Percentiles rank a stretch among this genome's conserved stretches.
These are phyloP conservation scores for Pseudocercospora fuligena DNA, from an alignment of 2,329 filamentous ascomycete genomes.

Conservation along the genomic window DNA sequence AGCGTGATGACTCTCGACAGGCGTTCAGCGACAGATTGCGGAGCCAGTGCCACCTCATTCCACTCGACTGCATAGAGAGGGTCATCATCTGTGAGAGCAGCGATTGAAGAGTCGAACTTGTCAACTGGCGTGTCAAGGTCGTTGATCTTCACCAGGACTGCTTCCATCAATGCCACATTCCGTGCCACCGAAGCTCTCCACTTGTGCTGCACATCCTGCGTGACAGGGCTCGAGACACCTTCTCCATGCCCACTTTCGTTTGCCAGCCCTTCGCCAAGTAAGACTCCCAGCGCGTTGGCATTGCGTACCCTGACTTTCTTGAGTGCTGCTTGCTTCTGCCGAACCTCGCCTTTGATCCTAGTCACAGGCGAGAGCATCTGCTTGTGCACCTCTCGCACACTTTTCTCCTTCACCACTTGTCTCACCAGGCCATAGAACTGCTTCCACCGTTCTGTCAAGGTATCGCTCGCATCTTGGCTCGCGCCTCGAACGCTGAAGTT, in stretches of 20 bases:
- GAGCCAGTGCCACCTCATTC: conserved; percentile 35
- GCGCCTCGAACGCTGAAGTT: conserved; percentile 35
- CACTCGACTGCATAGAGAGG: conserved; percentile 50
- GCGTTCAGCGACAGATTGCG: conserved; percentile 66
- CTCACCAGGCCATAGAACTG: conserved; percentile 80
- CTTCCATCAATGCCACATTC: conserved; percentile 84
- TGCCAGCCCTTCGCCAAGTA: conserved; percentile 83
- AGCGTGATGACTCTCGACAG: conserved; percentile 71
- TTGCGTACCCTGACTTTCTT: conserved; percentile 77
- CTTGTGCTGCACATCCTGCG: conserved; percentile 45
- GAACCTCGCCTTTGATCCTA: conserved; percentile 73
- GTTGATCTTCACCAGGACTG: conserved; percentile 74
- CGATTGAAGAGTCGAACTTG: conserved; percentile 61
- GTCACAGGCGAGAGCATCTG: conserved; percentile 79
- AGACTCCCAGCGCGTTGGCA: conserved; percentile 81
- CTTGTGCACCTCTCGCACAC: conserved; percentile 71
- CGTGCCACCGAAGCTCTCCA: conserved; percentile 79
- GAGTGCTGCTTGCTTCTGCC: conserved; percentile 72
- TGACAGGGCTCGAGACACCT: conserved; percentile 36
- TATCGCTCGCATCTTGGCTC: conserved; percentile 38
- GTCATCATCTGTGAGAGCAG: conserved; percentile 60
- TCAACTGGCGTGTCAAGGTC: conserved; percentile 60
- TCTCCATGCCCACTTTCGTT: conserved; percentile 49
- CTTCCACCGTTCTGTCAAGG: conserved; percentile 38
- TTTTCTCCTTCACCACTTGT: conserved; percentile 74